Base-by-base conservation (phyloP, 176 grass and related monocot genomes). In the Oryza rufipogon region DNA sequence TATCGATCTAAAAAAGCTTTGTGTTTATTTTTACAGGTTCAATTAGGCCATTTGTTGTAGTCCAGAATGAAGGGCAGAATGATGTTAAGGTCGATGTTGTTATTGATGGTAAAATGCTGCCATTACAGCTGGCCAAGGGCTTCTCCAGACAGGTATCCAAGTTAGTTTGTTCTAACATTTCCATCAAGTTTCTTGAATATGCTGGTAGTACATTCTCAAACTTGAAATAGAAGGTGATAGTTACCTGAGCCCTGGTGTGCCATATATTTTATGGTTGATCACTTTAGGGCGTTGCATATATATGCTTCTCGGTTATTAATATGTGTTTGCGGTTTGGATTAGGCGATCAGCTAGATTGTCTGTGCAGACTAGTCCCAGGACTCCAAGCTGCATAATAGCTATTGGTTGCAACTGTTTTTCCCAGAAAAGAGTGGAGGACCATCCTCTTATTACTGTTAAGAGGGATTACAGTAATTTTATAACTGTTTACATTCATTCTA, bases 11-110 rank as follows among this genome's bases (percentile, higher is more conserved):
- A 74, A 48, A 79, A 71, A 22, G 17, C 48, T 2, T 73, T 77
- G 66, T 75, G 7, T 84, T 76, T 80, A 47, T 85, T 77, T 33
- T 84, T 11, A 77, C 92, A 97, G 92, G 60, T 92, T 80, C 75
- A 25, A 83, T 36, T 74, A 60, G 71, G 60, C 23, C 90, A 64
- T 84, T 54, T 75, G 39, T 94, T 80, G 1, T 94, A 86, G 77
- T 94, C 64, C 26, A 42, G 70, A 94, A 94, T 85, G 70, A 77
- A 44, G 86, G 83, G 8, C 64, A 91, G 73, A 83, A 87, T 78
- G 61, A 36, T 26, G 70, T 97, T 48, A 49, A 44, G 0, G 63
- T 94, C 39, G 32, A 78, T 44, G 20, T 94, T 73, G 1, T 47
- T 74, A 70, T 91, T 64, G 41, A 83, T 75, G 20, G 64, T 8